Evolutionary conservation across 1,284 basidiomycete species (phyloP).

Genomic region (Cystobasidium slooffiae): DNA sequence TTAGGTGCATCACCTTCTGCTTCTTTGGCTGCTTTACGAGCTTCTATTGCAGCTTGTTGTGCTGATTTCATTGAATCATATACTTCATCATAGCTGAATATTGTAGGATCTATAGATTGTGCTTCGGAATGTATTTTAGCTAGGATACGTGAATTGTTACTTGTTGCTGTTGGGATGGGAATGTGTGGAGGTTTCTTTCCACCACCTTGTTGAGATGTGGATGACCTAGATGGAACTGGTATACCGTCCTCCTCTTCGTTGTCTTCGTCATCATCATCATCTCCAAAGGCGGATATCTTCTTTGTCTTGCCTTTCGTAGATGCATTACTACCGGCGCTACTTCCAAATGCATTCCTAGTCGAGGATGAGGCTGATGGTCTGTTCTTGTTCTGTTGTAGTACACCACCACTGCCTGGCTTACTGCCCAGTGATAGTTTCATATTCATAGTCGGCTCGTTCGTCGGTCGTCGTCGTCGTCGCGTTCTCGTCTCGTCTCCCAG

Average conservation of each 20-base stretch:
- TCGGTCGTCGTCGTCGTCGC: not conserved
- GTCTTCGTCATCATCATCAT: slow-evolving; percentile 35
- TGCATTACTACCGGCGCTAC: not conserved
- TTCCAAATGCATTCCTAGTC: not conserved
- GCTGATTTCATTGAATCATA: slow-evolving; percentile 93
- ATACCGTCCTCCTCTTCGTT: slow-evolving; percentile 13
- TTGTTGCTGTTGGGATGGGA: not conserved
- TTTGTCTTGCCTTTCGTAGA: slow-evolving; percentile 9
- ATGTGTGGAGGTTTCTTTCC: not conserved
- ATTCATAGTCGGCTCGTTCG: not conserved
- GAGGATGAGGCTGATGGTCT: not conserved
- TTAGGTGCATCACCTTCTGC: slow-evolving; percentile 69
- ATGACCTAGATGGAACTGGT: slow-evolving; percentile 6
- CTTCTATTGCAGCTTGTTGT: slow-evolving; percentile 73
- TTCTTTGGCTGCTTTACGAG: slow-evolving; percentile 60
- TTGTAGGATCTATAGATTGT: slow-evolving; percentile 75
- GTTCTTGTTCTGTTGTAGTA: not conserved
- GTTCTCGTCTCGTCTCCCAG: not conserved
- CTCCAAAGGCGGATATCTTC: slow-evolving; percentile 29
- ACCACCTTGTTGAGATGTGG: not conserved
- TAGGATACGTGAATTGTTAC: slow-evolving; percentile 28
- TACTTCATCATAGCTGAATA: slow-evolving; percentile 95
- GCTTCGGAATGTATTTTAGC: slow-evolving; percentile 62
- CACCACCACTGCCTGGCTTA: slow-evolving; percentile 12
- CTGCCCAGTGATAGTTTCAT: slow-evolving; percentile 40